These are phyloP conservation scores for Amanita brunnescens DNA, from an alignment of 768 basidiomycete species.

Conservation along the genomic window DNA sequence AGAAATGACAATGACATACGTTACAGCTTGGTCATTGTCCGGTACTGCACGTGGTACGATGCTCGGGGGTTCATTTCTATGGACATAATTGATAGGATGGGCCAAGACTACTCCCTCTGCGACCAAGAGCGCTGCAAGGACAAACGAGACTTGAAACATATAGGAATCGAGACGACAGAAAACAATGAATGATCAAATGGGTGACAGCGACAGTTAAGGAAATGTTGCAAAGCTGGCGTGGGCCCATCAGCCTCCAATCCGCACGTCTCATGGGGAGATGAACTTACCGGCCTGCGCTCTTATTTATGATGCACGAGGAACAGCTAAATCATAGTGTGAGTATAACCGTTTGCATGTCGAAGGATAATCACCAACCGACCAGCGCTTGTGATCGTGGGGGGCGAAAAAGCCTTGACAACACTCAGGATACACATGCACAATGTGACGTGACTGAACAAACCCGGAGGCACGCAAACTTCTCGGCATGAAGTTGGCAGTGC, in stretches of 20 bases:
- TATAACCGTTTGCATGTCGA: background rate
- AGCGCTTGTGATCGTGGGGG: background rate
- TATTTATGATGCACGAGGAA: too few species aligned
- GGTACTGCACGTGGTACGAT: background rate
- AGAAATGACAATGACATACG: background rate
- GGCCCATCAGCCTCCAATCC: background rate
- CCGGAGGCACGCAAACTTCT: too few species aligned
- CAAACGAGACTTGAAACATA: background rate
- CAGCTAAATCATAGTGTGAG: too few species aligned
- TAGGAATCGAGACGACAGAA: background rate
- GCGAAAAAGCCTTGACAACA: too few species aligned
- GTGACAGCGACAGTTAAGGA: background rate
- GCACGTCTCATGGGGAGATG: background rate
- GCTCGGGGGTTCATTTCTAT: background rate
- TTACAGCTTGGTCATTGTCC: background rate
- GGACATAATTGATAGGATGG: background rate
- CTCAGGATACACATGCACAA: too few species aligned
- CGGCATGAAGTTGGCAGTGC: too few species aligned
- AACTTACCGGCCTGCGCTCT: conserved; percentile 2
- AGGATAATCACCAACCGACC: background rate
- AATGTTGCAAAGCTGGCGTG: background rate
- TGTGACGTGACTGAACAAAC: too few species aligned
- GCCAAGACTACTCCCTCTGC: background rate
- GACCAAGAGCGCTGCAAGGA: background rate
- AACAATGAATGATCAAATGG: background rate